Evolutionary conservation across 176 grass and related monocot genomes (phyloP), one percentile per base, ranked within the genome.

Genomic region (Cocos nucifera): DNA sequence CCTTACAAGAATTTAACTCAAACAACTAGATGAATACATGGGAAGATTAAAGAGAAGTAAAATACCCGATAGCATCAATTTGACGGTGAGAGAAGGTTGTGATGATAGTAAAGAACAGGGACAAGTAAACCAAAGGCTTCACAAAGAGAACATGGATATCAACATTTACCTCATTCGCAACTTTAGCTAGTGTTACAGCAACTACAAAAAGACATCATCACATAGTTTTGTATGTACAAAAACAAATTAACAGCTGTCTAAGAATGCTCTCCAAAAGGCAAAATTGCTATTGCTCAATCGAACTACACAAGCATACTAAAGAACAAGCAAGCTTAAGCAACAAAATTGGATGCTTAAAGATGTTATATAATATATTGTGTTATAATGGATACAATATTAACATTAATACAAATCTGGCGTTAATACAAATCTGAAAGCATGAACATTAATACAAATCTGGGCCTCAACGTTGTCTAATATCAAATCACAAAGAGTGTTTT

Each of bases 51-150:
- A 27, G 3, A 27, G 26, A 27, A 49, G 60, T 16, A 26, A 35
- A 16, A 17, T 69, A 97, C 92, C 87, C 83, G 61, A 97, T 88
- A 56, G 92, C 92, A 64, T 91, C 88, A 48, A 91, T 91, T 80
- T 97, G 92, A 27, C 87, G 86, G 26, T 83, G 83, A 4, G 92
- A 97, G 77, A 85, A 97, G 15, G 92, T 87, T 54, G 92, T 91
- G 59, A 81, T 75, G 26, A 97, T 91, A 57, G 91, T 91, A 72
- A 91, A 97, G 63, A 91, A 97, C 54, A 79, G 82, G 56, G 87
- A 91, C 92, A 81, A 97, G 59, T 97, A 97, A 19, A 97, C 92
- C 53, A 97, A 72, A 9, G 84, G 84, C 65, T 88, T 91, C 52
- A 85, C 92, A 56, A 79, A 88, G 22, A 97, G 78, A 15, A 91